Evolutionary conservation across 306 rosid species (phyloP), one percentile per base, ranked within the genome.

Genomic region (Senna tora): DNA sequence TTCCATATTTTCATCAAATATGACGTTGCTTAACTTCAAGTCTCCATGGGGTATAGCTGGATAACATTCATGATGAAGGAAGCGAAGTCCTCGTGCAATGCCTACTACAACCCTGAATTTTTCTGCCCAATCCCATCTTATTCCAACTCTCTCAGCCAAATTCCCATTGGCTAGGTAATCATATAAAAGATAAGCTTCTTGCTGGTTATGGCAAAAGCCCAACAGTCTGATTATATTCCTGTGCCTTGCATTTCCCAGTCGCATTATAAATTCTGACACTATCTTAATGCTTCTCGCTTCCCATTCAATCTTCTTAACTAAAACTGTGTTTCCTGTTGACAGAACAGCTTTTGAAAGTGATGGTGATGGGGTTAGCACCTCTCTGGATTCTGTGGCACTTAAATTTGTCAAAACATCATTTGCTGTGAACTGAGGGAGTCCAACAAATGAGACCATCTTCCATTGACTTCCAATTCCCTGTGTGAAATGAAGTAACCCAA

Each of bases 1-100:
- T 69, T 93, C 96, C 96, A 84, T 88, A 45, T 84, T 84, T 87
- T 93, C 96, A 7, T 90, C 96, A 45, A 90, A 85, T 16, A 93
- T 75, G 61, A 92, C 47, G 54, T 88, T 93, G 72, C 70, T 85
- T 13, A 93, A 83, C 77, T 77, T 93, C 85, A 93, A 61, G 67
- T 93, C 86, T 76, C 96, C 96, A 67, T 93, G 96, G 12, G 96
- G 82, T 43, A 90, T 87, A 64, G 93, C 77, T 9, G 98, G 96
- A 79, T 21, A 84, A 53, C 96, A 87, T 16, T 87, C 84, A 67
- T 87, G 96, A 81, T 93, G 98, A 85, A 93, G 96, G 82, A 93
- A 93, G 75, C 80, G 22, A 14, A 90, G 81, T 38, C 96, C 96
- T 45, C 79, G 88, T 55, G 91, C 93, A 74, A 90, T 82, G 54